Evolutionary conservation across 2,329 filamentous ascomycete genomes (phyloP).

Genomic region (Microdochium nivale): DNA sequence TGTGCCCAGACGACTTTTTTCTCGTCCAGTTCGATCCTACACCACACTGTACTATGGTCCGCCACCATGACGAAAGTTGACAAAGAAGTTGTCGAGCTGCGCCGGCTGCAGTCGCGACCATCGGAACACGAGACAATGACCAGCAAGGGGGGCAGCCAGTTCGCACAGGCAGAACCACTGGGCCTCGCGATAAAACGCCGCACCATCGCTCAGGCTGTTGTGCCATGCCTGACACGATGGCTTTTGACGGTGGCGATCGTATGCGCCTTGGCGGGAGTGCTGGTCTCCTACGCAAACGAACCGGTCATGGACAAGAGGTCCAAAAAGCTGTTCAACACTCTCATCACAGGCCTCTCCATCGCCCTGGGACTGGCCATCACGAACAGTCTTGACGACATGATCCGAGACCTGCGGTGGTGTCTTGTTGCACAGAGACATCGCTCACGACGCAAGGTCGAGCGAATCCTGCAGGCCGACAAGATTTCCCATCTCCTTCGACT

Average conservation of each 20-base stretch:
- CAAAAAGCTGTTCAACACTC: constrained; percentile 32
- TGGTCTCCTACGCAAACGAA: constrained; percentile 16
- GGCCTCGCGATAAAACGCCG: background rate
- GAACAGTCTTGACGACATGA: constrained; percentile 32
- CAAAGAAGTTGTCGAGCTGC: background rate
- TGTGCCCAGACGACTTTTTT: no score
- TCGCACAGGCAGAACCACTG: background rate
- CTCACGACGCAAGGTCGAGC: constrained; percentile 27
- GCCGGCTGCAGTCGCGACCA: background rate
- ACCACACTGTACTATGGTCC: no score
- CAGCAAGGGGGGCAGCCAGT: background rate
- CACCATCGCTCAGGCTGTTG: background rate
- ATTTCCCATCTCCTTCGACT: constrained; percentile 18
- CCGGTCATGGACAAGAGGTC: constrained; percentile 19
- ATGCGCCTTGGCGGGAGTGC: constrained; percentile 18
- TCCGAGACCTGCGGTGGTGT: constrained; percentile 34
- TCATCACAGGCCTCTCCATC: constrained; percentile 35
- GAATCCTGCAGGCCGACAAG: constrained; percentile 21
- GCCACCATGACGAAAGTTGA: background rate
- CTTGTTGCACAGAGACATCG: constrained; percentile 27
- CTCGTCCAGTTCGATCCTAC: no score
- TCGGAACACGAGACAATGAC: background rate
- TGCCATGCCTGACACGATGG: constrained; percentile 10
- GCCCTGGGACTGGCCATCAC: constrained; percentile 31
- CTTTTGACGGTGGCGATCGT: constrained; percentile 18